Conservation (phyloP, 768 basidiomycete species). For the Phaeotremella skinneri region DNA sequence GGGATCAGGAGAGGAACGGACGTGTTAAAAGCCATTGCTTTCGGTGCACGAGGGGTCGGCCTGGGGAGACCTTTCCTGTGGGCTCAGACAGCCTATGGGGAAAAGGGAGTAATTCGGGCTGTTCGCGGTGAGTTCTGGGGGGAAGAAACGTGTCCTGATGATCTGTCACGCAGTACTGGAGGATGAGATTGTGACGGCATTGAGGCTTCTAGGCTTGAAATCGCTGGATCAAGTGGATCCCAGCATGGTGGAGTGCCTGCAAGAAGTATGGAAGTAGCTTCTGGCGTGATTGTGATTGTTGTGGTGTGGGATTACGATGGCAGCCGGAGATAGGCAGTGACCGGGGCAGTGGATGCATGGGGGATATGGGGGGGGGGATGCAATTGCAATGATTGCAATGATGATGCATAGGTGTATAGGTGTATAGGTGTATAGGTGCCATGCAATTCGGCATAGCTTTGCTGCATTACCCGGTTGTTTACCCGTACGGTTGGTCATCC, state of each 20-base stretch:
- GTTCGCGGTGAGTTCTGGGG: slow-evolving; percentile 43
- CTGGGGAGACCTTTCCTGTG: slow-evolving; percentile 53
- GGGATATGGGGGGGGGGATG: no score
- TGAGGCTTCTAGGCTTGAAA: slow-evolving; percentile 45
- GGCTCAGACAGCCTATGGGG: slow-evolving; percentile 52
- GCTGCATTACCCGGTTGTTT: no score
- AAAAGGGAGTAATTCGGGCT: slow-evolving; percentile 51
- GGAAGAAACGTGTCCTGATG: background rate
- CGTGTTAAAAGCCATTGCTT: slow-evolving; percentile 79
- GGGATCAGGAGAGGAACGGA: slow-evolving; percentile 78
- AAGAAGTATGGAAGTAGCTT: slow-evolving; percentile 40
- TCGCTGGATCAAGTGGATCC: slow-evolving; percentile 39
- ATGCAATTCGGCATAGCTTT: no score
- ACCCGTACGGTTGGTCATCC: no score
- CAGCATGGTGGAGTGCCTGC: slow-evolving; percentile 45
- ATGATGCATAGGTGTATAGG: no score
- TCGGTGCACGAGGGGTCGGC: slow-evolving; percentile 55
- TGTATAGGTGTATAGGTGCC: no score
- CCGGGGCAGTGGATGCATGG: no score
- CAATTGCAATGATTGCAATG: no score
- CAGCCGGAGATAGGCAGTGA: no score
- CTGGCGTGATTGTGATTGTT: no score
- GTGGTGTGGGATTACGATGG: no score
- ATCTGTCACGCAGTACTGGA: slow-evolving; percentile 38
- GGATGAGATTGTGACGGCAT: slow-evolving; percentile 47